A percentile compares a stretch with the other conserved stretches of the same genome.
Conservation (phyloP, 306 rosid genomes). For the Prunus mira region DNA sequence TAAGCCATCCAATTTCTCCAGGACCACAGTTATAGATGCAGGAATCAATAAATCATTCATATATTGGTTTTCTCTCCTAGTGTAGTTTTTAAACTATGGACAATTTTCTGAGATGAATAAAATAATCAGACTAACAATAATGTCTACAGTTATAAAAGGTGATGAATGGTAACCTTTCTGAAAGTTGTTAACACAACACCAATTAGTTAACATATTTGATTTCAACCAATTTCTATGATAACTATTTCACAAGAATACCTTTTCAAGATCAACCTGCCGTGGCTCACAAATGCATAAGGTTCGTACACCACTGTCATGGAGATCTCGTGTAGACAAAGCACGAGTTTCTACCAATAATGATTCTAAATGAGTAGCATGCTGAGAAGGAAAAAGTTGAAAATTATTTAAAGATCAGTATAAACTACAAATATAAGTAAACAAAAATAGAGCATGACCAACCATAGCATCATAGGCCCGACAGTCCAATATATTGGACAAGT, state of each 20-base stretch:
- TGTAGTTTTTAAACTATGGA: neutral
- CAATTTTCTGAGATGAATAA: neutral
- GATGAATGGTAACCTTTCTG: neutral
- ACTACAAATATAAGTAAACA: slow-evolving; percentile 7
- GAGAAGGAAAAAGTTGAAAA: slow-evolving; percentile 19
- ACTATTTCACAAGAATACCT: slow-evolving; percentile 44
- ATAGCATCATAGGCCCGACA: slow-evolving; percentile 69
- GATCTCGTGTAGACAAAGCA: slow-evolving; percentile 51
- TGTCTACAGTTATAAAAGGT: neutral
- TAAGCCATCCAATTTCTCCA: neutral
- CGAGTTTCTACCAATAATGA: slow-evolving; percentile 60
- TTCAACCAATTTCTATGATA: slow-evolving; percentile 11
- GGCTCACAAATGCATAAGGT: slow-evolving; percentile 69
- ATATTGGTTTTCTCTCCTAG: neutral
- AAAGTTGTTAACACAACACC: neutral
- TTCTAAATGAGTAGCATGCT: slow-evolving; percentile 72
- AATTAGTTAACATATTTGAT: neutral
- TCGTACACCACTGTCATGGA: slow-evolving; percentile 79
- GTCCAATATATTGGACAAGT: slow-evolving; percentile 69
- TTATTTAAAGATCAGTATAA: slow-evolving; percentile 12
- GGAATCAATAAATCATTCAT: neutral
- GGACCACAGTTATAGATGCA: neutral
- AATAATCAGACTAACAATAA: neutral
- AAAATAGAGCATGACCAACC: slow-evolving; percentile 38
- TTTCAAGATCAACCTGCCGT: slow-evolving; percentile 63